Percentiles rank a stretch among this genome's conserved stretches.
Evolutionary conservation across 768 basidiomycete genomes (phyloP).

Genomic region (Pholiota microspora): DNA sequence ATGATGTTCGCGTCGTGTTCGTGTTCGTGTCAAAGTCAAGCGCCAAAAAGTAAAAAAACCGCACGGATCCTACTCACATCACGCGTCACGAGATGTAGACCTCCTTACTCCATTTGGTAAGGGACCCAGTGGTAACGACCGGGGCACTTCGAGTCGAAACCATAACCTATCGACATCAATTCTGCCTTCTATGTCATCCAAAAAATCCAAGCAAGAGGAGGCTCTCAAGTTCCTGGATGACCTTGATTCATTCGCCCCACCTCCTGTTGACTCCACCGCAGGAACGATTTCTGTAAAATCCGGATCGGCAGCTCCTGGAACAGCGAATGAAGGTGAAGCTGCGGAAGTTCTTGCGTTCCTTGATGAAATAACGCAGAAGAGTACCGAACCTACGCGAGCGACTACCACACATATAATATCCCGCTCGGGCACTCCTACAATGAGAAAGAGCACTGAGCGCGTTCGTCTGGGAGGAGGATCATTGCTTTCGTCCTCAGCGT

Average conservation of each 20-base stretch:
- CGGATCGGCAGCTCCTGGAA: conserved; percentile 18
- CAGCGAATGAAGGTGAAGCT: conserved; percentile 59
- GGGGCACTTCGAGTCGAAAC: background rate
- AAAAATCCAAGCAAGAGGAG: conserved; percentile 82
- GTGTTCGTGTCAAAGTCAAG: no score
- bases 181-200: conserved; percentile 33
- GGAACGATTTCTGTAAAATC: conserved; percentile 9
- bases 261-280: conserved; percentile 13
- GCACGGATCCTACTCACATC: no score
- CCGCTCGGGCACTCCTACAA: conserved; percentile 66
- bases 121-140: conserved; percentile 6
- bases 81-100: no score
- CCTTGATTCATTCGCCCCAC: conserved; percentile 78
- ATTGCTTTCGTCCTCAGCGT: conserved; percentile 38
- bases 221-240: conserved; percentile 93
- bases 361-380: conserved; percentile 93
- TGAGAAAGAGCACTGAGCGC: conserved; percentile 76
- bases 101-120: conserved; percentile 2
- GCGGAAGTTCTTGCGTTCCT: conserved; percentile 86
- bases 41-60: no score
- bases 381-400: conserved; percentile 69
- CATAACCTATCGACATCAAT: background rate
- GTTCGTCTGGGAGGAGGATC: conserved; percentile 61
- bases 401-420: conserved; percentile 54
- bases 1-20: no score